phyloP scores from a whole-genome alignment of 2,329 filamentous ascomycete species.

The Byssothecium circinans region DNA sequence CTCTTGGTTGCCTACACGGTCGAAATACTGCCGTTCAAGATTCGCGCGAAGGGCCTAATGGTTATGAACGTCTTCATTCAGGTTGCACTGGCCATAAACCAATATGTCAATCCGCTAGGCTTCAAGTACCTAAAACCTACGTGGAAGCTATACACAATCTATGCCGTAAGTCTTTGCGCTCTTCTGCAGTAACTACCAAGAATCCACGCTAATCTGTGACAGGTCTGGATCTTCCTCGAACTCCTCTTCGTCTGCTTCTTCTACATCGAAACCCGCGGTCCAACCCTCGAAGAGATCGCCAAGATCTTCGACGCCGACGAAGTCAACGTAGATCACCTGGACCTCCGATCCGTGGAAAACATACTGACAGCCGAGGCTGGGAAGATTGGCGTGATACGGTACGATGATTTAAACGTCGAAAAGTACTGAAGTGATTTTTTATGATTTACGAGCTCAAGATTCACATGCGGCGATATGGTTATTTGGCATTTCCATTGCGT shows the following conservation, averaged over 20 bases:
- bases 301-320: conserved; percentile 70
- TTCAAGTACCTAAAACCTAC: conserved; percentile 59
- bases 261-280: conserved; percentile 70
- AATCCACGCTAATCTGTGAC: conserved; percentile 9
- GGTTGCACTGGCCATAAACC: conserved; percentile 62
- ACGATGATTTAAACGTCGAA: conserved; percentile 15
- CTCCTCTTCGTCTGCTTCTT: conserved; percentile 66
- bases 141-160: conserved; percentile 69
- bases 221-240: conserved; percentile 62
- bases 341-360: conserved; percentile 22
- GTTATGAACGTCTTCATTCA: conserved; percentile 67
- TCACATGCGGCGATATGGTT: no score
- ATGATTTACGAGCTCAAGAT: no score
- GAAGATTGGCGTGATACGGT: conserved; percentile 12
- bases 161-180: conserved; percentile 51
- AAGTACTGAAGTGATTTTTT: not conserved
- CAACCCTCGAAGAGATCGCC: conserved; percentile 70
- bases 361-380: not conserved
- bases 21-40: conserved; percentile 52
- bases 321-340: conserved; percentile 46
- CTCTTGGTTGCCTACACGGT: conserved; percentile 49
- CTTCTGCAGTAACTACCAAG: not conserved
- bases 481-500: no score
- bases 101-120: conserved; percentile 64
- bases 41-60: conserved; percentile 50